Percentiles rank a stretch among this genome's conserved stretches.
phyloP scores from a whole-genome alignment of 352 stramenopile genomes.

The Globisporangium paddicum region DNA sequence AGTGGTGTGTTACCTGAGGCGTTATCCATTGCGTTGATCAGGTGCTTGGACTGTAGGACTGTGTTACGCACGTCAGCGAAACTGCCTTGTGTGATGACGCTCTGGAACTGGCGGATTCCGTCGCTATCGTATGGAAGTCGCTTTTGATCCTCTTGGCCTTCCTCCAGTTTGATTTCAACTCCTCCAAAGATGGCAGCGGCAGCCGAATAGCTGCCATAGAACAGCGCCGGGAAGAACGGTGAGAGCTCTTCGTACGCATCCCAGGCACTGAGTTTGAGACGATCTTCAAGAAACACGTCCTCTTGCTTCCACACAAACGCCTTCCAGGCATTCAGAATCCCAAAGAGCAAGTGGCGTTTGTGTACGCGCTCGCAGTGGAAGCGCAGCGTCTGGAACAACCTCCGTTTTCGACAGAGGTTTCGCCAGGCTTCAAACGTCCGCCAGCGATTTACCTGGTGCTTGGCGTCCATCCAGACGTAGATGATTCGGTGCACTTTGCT shows the following conservation, averaged over 20 bases:
- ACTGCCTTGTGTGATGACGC: conserved; percentile 35
- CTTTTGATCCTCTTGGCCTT: not conserved
- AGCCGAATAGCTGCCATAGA: conserved; percentile 55
- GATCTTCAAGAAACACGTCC: conserved; percentile 54
- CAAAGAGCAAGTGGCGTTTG: conserved; percentile 36
- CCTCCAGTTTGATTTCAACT: conserved; percentile 13
- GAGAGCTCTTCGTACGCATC: conserved; percentile 51
- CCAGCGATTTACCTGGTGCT: conserved; percentile 23
- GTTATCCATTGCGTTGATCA: conserved; percentile 52
- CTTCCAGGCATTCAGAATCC: conserved; percentile 56
- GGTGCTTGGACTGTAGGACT: conserved; percentile 38
- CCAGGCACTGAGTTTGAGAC: conserved; percentile 48
- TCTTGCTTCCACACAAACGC: conserved; percentile 56
- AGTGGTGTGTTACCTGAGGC: conserved; percentile 51
- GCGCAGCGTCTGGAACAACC: conserved; percentile 41
- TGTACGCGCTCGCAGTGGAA: conserved; percentile 36
- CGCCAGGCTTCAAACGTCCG: conserved; percentile 44
- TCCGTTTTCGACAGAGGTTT: conserved; percentile 36
- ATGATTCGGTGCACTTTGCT: conserved; percentile 44
- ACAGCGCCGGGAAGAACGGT: conserved; percentile 51
- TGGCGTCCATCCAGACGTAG: conserved; percentile 40
- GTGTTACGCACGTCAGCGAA: conserved; percentile 47
- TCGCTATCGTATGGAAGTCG: conserved; percentile 18
- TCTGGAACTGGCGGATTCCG: conserved; percentile 43
- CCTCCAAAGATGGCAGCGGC: conserved; percentile 54